Conservation (phyloP, 306 rosid genomes). For the Fagus crenata region DNA sequence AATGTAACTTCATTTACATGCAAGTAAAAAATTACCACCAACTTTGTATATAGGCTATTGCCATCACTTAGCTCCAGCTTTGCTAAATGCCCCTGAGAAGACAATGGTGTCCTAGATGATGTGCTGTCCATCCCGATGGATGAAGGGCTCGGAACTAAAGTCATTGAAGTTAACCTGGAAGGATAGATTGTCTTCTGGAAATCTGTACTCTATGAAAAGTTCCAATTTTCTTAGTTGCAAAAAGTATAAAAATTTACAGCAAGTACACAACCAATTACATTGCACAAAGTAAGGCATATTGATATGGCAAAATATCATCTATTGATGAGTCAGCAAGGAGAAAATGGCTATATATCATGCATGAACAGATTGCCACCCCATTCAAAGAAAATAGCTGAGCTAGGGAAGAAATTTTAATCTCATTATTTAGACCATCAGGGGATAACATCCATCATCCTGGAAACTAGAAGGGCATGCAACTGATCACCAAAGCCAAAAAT, state of each 20-base stretch:
- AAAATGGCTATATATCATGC: background rate
- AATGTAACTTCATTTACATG: conserved; percentile 23
- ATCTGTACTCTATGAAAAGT: conserved; percentile 61
- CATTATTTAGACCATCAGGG: too few relatives aligned
- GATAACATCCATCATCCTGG: too few relatives aligned
- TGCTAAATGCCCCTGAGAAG: conserved; percentile 53
- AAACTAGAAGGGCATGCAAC: too few relatives aligned
- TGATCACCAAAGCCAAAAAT: too few relatives aligned
- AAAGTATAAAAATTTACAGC: conserved; percentile 9
- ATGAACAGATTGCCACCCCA: conserved; percentile 16
- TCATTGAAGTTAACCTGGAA: conserved; percentile 58
- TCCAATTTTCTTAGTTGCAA: conserved; percentile 32
- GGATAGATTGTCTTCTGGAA: conserved; percentile 66
- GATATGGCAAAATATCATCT: conserved; percentile 9
- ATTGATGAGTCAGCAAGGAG: conserved; percentile 5
- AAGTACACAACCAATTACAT: conserved; percentile 10
- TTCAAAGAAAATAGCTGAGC: conserved; percentile 7
- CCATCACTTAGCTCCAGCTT: conserved; percentile 84
- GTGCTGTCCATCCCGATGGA: conserved; percentile 39
- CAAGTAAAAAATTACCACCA: conserved; percentile 67
- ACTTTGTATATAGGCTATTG: conserved; percentile 67
- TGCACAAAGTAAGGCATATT: conserved; percentile 19
- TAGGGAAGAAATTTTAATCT: background rate
- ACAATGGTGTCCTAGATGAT: conserved; percentile 34
- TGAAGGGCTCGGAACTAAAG: conserved; percentile 44